Evolutionary conservation across 2,329 filamentous ascomycete genomes (phyloP), one percentile per base, ranked within the genome.

Genomic region (Dendryphion nanum): DNA sequence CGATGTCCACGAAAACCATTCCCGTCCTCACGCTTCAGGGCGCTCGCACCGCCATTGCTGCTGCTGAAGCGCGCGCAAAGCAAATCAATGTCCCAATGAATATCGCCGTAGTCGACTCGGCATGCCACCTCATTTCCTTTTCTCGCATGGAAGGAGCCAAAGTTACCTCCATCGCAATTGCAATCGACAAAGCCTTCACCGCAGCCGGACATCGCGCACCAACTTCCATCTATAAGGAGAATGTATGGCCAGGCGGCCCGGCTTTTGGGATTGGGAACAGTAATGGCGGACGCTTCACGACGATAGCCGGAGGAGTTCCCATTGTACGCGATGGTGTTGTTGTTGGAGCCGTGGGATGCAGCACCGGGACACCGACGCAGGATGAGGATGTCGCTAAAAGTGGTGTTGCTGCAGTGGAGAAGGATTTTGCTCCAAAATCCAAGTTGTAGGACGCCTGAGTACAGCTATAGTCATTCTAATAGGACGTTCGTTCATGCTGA

Each of bases 141-240:
- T 57, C 56, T 14, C 69, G 72, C 49, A 73, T 74, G 69, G 70
- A 72, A 46, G 64, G 59, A 41, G 71, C 71, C 15, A 75, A 74
- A 45, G 49, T 73, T 12, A 74, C 71, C n/a, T 70, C 77, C 4
- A 76, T 82, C 46, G 77, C 78, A 58, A 75, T 84, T 55, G 75
- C 79, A 1, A 83, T 86, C 12, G 80, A 83, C 33, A 77, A 79
- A 45, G 76, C 76, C 13, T 79, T 77, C 53, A 79, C 76, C 2
- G 76, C 76, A 3, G 74, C 76, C 1, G 76, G 76, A 13, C 76
- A 79, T 57, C 63, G 69, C 15, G 60, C 68, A 4, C 74, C 75
- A 0, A 79, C 76, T 0, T 68, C 70, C 16, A 62, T 66, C 3
- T 79, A 79, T 57, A 74, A 74, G 40, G 75, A 77, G 44, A 67